Base-by-base conservation (phyloP, 1,139 yeast species). In the Yamadazyma mexicana region DNA sequence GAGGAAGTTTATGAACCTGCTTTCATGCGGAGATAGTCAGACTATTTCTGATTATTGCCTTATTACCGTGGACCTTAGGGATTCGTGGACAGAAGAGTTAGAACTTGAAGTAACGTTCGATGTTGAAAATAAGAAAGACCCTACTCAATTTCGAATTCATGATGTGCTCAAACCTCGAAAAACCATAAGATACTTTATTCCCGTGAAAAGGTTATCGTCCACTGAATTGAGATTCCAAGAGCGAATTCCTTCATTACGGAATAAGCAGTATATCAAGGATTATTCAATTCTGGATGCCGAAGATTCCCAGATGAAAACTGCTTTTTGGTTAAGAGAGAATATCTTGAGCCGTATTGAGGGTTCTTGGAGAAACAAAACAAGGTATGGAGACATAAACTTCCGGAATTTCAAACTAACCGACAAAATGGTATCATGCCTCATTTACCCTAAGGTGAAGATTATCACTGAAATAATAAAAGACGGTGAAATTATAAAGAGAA, bases 261-360 rank as follows among this genome's bases (percentile, higher is more conserved):
- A 81, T 34, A 80, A 81, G 44, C 96, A 89, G 60, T 87, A 81
- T 54, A 70, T 88, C 15, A 75, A 81, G 26, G 84, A 83, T 51
- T 75, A 79, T 37, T 75, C 73, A 38, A 55, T 81, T 22, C 65
- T 79, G 0, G 79, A 76, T 3, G 75, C 62, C 50, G 83, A 75
- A 41, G 86, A 76, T 42, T 69, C 62, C 47, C 57, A 48, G 32
- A 73, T 80, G 62, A 72, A 79, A 43, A 81, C 81, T 47, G 64
- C 77, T 5, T 92, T 89, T 58, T 92, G 98, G 98, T 75, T 85
- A 42, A 66, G 95, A 40, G 81, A 84, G 41, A 70, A 73, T 40
- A 58, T 92, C 2, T 62, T 92, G 39, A 71, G 73, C 32, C 67
- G 69, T 22, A 52, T 92, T 11, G 58, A 61, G 3, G 96, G 95